phyloP scores from a whole-genome alignment of 441 rosid genomes.

The Metrosideros polymorpha region DNA sequence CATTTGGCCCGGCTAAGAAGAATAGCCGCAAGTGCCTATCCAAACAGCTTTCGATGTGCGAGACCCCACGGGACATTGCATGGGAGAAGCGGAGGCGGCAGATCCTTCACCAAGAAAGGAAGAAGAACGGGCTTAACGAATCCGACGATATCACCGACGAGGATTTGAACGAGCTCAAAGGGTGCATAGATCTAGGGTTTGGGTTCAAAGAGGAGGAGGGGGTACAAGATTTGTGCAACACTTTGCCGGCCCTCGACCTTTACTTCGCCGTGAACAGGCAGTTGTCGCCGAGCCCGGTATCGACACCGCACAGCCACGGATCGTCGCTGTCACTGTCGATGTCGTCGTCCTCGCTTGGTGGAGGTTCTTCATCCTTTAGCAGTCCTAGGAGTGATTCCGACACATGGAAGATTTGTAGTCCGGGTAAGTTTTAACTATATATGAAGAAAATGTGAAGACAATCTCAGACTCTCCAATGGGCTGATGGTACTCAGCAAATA shows the following conservation, averaged over 20 bases:
- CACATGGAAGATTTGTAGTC: constrained; percentile 60
- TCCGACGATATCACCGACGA: constrained; percentile 58
- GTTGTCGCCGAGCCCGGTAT: constrained; percentile 57
- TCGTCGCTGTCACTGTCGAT: neutral
- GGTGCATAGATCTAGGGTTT: constrained; percentile 93
- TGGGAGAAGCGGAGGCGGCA: constrained; percentile 87
- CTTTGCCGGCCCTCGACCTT: constrained; percentile 94
- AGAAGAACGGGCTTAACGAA: constrained; percentile 6
- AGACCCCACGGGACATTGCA: constrained; percentile 58
- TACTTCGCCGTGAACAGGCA: constrained; percentile 85
- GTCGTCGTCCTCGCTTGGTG: constrained; percentile 25
- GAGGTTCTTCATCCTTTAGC: constrained; percentile 54
- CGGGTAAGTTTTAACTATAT: constrained; percentile 26
- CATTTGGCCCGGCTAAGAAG: constrained; percentile 33
- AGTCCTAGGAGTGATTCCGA: constrained; percentile 62
- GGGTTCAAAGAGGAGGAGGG: constrained; percentile 85
- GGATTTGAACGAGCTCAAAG: constrained; percentile 82
- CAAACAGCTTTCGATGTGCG: constrained; percentile 79
- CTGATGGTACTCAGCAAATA: neutral
- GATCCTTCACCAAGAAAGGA: constrained; percentile 20
- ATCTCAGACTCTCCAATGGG: neutral
- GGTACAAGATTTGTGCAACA: constrained; percentile 41
- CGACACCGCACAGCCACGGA: constrained; percentile 39
- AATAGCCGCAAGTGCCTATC: constrained; percentile 40
- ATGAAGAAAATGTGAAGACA: neutral